Evolutionary conservation across 2,329 filamentous ascomycete genomes (phyloP).

Genomic region (Bipolaris bicolor): DNA sequence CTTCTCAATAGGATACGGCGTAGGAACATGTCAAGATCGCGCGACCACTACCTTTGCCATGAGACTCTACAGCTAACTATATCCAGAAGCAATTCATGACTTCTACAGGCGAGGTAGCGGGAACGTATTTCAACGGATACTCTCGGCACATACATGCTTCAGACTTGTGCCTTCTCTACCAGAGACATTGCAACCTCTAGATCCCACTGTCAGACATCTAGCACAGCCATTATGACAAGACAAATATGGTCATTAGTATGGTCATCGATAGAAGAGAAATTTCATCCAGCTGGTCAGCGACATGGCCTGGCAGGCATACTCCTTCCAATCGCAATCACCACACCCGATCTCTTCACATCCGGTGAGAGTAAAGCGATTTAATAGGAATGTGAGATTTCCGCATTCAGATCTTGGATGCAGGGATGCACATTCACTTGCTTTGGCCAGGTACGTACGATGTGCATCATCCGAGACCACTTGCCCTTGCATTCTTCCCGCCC

Average conservation of each 20-base stretch:
- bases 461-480: conserved; percentile 4
- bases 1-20: not conserved
- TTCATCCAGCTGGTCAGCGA: not conserved
- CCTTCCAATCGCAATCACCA: not conserved
- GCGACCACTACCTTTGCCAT: not conserved
- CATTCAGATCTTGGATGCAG: conserved; percentile 4
- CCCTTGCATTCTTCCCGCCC: not conserved
- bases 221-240: not conserved
- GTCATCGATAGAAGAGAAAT: not conserved
- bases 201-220: not conserved
- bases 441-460: conserved; percentile 3
- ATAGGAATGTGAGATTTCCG: conserved; percentile 5
- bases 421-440: not conserved
- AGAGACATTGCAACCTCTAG: no score
- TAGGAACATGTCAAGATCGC: no score
- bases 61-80: not conserved
- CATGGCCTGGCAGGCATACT: not conserved
- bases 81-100: not conserved
- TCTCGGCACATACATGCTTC: no score
- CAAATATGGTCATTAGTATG: not conserved
- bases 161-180: no score
- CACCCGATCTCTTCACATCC: not conserved
- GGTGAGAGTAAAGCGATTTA: not conserved
- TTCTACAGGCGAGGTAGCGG: no score
- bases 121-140: no score